phyloP scores from a whole-genome alignment of 163 green algal genomes.

The Volvox carteri region DNA sequence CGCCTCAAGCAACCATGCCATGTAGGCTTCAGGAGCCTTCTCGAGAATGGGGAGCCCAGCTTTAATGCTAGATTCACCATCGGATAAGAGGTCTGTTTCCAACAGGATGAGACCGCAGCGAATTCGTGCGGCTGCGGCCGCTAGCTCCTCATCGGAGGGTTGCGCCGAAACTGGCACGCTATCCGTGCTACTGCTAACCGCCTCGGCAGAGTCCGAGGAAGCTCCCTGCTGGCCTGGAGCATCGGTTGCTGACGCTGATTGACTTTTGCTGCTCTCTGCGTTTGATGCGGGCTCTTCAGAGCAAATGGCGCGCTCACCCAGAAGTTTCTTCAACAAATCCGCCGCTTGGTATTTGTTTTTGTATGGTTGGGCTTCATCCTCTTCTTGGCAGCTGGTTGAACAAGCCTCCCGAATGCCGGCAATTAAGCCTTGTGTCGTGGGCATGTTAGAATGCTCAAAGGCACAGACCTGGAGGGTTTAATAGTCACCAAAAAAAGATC shows the following conservation, averaged over 20 bases:
- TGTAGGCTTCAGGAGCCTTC: neutral
- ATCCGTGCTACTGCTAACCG: neutral
- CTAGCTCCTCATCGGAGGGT: neutral
- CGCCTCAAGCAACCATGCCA: constrained; percentile 45
- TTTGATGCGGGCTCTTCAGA: neutral
- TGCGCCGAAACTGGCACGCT: neutral
- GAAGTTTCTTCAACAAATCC: constrained; percentile 49
- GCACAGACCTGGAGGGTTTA: neutral
- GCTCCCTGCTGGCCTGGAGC: neutral
- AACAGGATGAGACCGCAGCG: constrained; percentile 65
- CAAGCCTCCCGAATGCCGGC: constrained; percentile 1
- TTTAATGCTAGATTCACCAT: constrained; percentile 58
- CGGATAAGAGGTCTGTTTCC: constrained; percentile 68
- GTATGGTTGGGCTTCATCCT: constrained; percentile 67
- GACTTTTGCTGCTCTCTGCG: neutral
- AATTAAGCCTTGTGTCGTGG: constrained; percentile 11
- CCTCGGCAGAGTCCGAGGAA: neutral
- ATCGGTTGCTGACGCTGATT: neutral
- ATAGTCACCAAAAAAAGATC: neutral
- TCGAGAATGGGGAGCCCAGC: constrained; percentile 39
- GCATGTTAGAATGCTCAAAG: constrained; percentile 6
- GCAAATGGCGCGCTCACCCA: constrained; percentile 6
- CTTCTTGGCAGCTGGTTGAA: constrained; percentile 11
- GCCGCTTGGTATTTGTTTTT: constrained; percentile 65
- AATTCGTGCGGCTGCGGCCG: constrained; percentile 12